Evolutionary conservation across 2,329 filamentous ascomycete species (phyloP), one percentile per base, ranked within the genome.

Genomic region (Colletotrichum sp.): DNA sequence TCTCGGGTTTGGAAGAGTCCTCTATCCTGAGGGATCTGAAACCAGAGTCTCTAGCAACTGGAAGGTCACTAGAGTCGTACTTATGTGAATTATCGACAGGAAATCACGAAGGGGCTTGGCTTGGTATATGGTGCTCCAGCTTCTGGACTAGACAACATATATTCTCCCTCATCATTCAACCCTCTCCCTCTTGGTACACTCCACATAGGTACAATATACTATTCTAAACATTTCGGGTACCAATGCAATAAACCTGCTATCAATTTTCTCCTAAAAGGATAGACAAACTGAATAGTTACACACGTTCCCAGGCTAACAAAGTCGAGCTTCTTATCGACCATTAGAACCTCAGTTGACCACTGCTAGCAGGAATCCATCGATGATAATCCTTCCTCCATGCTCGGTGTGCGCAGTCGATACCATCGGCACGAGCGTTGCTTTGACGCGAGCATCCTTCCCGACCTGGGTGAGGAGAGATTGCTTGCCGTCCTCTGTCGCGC

Each of bases 401-500:
- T n/a, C 31, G 5, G 38, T 71, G 15, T 68, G 64, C 8, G 24
- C 55, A 6, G 69, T 62, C 11, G 64, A 71, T 47, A 68, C 33
- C 64, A 66, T 78, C 3, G 79, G 78, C 58, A 81, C 73, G 7
- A 80, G 70, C 9, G 78, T 78, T n/a, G 79, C 78, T 18, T 73
- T 74, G 16, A 79, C 77, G 55, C 79, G 78, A 11, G 73, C 71
- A 29, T 81, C 77, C 51, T 63, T 77, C 0, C 79, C 78, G 5
- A 79, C 69, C 36, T 74, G 74, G 1, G 77, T 76, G 29, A 80
- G n/a, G 8, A 80, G 69, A 0, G 76, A 76, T 7, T 78, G 72
- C 8, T 72, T 71, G 1, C 65, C 67, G 5, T 38, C 73, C 33
- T 71, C 59, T 9, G 55, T n/a, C 7, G 55, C n/a, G 3, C 21